A percentile compares a stretch with the other conserved stretches of the same genome.
Evolutionary conservation across 129 eudicot genomes (phyloP).

Genomic region (Lactuca sativa): DNA sequence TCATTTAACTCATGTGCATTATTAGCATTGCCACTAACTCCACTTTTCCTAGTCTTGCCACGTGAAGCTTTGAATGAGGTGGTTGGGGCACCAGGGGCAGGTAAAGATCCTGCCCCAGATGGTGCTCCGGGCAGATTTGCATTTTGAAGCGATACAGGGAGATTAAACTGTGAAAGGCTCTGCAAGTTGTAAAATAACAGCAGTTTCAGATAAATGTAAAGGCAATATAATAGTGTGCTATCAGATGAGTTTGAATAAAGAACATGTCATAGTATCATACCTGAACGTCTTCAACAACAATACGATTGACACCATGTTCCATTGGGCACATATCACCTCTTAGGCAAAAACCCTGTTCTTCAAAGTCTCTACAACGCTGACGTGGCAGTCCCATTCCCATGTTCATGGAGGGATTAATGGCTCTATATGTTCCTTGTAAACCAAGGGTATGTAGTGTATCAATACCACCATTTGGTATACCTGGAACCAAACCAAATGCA

Average conservation of each 20-base stretch:
- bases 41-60: slow-evolving; percentile 40
- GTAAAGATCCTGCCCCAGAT: slow-evolving; percentile 52
- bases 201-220: slow-evolving; percentile 29
- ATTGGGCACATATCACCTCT: slow-evolving; percentile 99
- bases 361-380: slow-evolving; percentile 92
- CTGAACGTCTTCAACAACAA: slow-evolving; percentile 98
- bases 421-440: slow-evolving; percentile 68
- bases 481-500: slow-evolving; percentile 81
- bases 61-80: slow-evolving; percentile 46
- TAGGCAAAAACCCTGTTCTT: slow-evolving; percentile 96
- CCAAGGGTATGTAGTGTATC: slow-evolving; percentile 75
- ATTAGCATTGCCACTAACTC: slow-evolving; percentile 28
- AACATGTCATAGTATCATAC: slow-evolving; percentile 30
- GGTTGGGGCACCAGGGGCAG: slow-evolving; percentile 54
- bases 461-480: slow-evolving; percentile 71
- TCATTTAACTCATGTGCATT: slow-evolving; percentile 41
- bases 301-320: slow-evolving; percentile 98
- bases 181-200: slow-evolving; percentile 44
- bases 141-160: slow-evolving; percentile 84
- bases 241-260: neutral
- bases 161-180: slow-evolving; percentile 96
- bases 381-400: slow-evolving; percentile 77
- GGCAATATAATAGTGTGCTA: neutral
- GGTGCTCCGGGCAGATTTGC: slow-evolving; percentile 63
- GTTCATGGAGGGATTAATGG: slow-evolving; percentile 64